A percentile compares a stretch with the other conserved stretches of the same genome.
phyloP scores from a whole-genome alignment of 2,329 filamentous ascomycete species.

The Alternaria panax region DNA sequence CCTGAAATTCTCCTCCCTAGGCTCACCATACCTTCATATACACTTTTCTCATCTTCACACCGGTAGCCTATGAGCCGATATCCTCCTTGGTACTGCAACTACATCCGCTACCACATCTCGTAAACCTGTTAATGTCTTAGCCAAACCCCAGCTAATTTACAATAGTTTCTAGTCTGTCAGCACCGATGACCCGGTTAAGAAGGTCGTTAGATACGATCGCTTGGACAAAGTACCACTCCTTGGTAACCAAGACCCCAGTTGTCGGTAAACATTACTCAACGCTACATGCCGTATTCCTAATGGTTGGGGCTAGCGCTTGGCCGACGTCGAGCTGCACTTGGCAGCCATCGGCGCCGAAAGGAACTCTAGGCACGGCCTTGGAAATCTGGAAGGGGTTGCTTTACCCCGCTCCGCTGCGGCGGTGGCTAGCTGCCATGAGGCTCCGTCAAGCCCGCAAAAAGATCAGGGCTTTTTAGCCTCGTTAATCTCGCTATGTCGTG shows the following conservation, averaged over 20 bases:
- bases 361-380: conserved; percentile 17
- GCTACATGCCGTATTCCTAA: not conserved
- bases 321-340: conserved; percentile 27
- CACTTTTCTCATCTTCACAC: not conserved
- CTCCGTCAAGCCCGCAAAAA: no score
- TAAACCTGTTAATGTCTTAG: not conserved
- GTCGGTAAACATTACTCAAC: not conserved
- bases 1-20: not conserved
- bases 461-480: no score
- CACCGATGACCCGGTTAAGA: conserved; percentile 12
- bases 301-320: conserved; percentile 21
- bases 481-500: not conserved
- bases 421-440: not conserved
- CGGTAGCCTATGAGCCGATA: not conserved
- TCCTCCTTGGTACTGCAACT: not conserved
- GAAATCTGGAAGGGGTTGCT: not conserved
- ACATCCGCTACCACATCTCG: not conserved
- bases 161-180: not conserved
- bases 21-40: conserved; percentile 3
- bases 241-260: conserved; percentile 8
- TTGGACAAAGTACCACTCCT: conserved; percentile 1
- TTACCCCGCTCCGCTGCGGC: conserved; percentile 14
- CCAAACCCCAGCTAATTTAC: not conserved
- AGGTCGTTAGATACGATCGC: conserved; percentile 14
- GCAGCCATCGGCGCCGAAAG: conserved; percentile 14